These are phyloP conservation scores for Saturnispora gosingensis DNA, from an alignment of 805 yeast species.

Conservation along the genomic window DNA sequence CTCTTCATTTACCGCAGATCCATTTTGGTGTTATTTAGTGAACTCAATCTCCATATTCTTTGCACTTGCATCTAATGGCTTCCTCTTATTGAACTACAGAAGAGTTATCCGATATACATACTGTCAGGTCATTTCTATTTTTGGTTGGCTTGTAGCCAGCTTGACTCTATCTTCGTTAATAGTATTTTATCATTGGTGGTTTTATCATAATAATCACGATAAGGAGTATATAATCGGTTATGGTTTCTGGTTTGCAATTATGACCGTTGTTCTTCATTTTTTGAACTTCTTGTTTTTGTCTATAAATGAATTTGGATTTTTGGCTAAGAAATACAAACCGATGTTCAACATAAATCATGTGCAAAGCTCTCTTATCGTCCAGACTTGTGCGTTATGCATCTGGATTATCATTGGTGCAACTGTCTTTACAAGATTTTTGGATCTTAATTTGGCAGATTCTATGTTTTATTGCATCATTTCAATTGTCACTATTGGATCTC, in stretches of 20 bases:
- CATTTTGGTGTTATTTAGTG: conserved; percentile 37
- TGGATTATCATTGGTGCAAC: conserved; percentile 73
- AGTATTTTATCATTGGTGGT: conserved; percentile 23
- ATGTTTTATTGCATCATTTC: conserved; percentile 68
- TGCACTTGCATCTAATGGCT: conserved; percentile 59
- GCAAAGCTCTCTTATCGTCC: conserved; percentile 68
- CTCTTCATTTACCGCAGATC: conserved; percentile 6
- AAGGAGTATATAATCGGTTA: conserved; percentile 32
- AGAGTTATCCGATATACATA: conserved; percentile 46
- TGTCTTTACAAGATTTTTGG: conserved; percentile 37
- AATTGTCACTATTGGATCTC: conserved; percentile 70
- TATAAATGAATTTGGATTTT: conserved; percentile 55
- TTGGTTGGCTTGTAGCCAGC: conserved; percentile 57
- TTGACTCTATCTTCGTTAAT: conserved; percentile 42
- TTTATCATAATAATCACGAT: conserved; percentile 15
- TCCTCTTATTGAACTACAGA: conserved; percentile 63
- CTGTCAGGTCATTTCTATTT: conserved; percentile 54
- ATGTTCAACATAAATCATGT: conserved; percentile 54
- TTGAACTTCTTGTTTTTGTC: conserved; percentile 43
- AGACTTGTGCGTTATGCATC: conserved; percentile 50
- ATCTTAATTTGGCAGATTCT: conserved; percentile 52
- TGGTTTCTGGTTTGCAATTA: conserved; percentile 73
- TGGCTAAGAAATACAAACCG: conserved; percentile 53
- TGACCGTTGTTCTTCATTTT: conserved; percentile 56
- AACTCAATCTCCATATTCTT: conserved; percentile 55